Percentiles rank a stretch among this genome's conserved stretches.
phyloP scores from a whole-genome alignment of 2,329 filamentous ascomycete genomes.

The Pyricularia pennisetigena region DNA sequence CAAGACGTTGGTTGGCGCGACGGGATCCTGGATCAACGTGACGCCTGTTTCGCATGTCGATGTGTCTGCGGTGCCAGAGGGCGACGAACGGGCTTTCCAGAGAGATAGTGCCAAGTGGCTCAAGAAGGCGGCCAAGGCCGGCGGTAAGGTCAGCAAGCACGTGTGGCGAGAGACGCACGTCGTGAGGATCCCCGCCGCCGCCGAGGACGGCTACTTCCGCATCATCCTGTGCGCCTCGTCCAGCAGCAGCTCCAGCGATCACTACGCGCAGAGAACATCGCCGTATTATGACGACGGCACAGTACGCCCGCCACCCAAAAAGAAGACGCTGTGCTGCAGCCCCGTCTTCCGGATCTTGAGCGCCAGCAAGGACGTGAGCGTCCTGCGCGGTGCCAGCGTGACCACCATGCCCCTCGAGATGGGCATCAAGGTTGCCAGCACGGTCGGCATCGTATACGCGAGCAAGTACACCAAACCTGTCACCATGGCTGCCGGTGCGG shows the following conservation, averaged over 20 bases:
- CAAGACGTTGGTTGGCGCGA: constrained; percentile 51
- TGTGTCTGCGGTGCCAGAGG: constrained; percentile 36
- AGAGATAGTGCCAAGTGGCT: constrained; percentile 55
- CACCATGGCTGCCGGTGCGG: constrained; percentile 15
- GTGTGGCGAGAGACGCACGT: constrained; percentile 51
- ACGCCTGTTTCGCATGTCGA: constrained; percentile 44
- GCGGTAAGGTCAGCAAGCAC: constrained; percentile 35
- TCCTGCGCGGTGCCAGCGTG: constrained; percentile 55
- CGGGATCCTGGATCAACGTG: constrained; percentile 55
- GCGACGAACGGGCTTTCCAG: constrained; percentile 57
- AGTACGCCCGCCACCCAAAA: constrained; percentile 22
- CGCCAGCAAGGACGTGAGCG: constrained; percentile 48
- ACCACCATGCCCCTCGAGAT: constrained; percentile 56
- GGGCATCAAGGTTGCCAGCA: constrained; percentile 46
- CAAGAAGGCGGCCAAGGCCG: constrained; percentile 40
- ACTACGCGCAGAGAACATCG: constrained; percentile 3
- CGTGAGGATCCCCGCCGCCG: constrained; percentile 52
- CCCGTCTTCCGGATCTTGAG: constrained; percentile 62
- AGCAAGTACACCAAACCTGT: constrained; percentile 33
- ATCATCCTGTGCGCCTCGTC: constrained; percentile 46
- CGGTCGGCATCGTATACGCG: constrained; percentile 33
- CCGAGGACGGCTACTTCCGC: constrained; percentile 59
- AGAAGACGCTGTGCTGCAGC: constrained; percentile 52
- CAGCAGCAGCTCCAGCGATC: constrained; percentile 4
- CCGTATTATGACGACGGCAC: constrained; percentile 6